phyloP scores from a whole-genome alignment of 163 green algal genomes.

The Prototheca cutis region DNA sequence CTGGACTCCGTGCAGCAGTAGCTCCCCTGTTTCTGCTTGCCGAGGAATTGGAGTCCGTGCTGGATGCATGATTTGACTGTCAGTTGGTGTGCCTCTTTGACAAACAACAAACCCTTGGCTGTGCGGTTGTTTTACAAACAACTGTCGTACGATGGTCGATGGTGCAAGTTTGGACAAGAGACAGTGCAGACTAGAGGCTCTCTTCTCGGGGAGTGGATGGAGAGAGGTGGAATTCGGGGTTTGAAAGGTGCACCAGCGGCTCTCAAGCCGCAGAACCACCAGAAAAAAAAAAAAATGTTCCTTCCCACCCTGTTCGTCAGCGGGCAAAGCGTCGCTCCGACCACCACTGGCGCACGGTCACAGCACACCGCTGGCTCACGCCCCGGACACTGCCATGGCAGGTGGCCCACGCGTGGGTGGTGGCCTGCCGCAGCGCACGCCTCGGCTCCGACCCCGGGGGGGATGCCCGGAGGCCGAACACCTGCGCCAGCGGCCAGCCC shows the following conservation, averaged over 20 bases:
- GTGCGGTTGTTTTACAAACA: too few species aligned
- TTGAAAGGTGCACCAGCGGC: too few species aligned
- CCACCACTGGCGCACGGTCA: neutral
- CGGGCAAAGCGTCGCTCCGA: neutral
- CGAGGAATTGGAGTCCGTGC: neutral
- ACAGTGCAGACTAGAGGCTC: too few species aligned
- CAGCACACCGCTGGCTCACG: too few species aligned
- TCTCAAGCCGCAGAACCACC: neutral
- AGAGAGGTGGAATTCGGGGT: too few species aligned
- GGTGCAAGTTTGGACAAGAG: too few species aligned
- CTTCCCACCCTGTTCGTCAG: too few species aligned
- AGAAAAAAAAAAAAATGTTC: neutral
- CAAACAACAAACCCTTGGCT: too few species aligned
- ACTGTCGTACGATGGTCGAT: too few species aligned
- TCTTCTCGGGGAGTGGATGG: too few species aligned
- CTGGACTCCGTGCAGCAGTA: constrained; percentile 21
- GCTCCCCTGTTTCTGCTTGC: neutral
- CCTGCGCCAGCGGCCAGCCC: neutral
- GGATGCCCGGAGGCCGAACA: neutral
- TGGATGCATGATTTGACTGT: neutral
- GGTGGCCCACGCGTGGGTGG: neutral
- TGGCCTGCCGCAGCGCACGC: neutral
- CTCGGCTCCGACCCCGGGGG: neutral
- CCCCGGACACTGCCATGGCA: neutral
- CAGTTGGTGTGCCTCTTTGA: too few species aligned